Evolutionary conservation across 805 yeast species (phyloP).

Genomic region (Yamadazyma tumulicola): DNA sequence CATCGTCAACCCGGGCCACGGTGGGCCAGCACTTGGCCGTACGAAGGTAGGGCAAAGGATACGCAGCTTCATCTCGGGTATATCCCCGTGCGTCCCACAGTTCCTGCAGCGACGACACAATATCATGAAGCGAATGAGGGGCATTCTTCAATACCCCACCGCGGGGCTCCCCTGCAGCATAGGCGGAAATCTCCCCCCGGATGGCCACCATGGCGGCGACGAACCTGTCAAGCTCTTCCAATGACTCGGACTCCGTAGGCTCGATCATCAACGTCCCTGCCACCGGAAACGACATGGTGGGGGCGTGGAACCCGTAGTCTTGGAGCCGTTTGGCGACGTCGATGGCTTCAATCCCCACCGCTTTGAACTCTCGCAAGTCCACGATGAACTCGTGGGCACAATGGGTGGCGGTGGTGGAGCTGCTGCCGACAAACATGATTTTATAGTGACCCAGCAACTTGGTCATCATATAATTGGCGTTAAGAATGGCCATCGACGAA

Average conservation of each 20-base stretch:
- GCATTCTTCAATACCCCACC: slow-evolving; percentile 80
- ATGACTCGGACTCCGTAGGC: slow-evolving; percentile 93
- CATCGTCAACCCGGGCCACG: slow-evolving; percentile 89
- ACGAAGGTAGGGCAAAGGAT: slow-evolving; percentile 74
- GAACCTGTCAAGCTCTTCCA: slow-evolving; percentile 86
- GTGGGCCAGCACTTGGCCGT: slow-evolving; percentile 91
- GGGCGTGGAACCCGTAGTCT: slow-evolving; percentile 98
- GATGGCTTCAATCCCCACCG: slow-evolving; percentile 83
- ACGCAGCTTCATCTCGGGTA: slow-evolving; percentile 90
- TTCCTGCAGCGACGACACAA: slow-evolving; percentile 51
- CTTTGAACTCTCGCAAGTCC: slow-evolving; percentile 82
- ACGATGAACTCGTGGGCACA: slow-evolving; percentile 97
- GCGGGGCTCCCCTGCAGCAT: slow-evolving; percentile 60
- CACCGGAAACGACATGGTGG: slow-evolving; percentile 98
- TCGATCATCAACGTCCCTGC: slow-evolving; percentile 97
- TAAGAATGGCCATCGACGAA: slow-evolving; percentile 87
- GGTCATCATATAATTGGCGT: slow-evolving; percentile 93
- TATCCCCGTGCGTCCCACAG: slow-evolving; percentile 89
- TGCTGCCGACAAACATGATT: slow-evolving; percentile 66
- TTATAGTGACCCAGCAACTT: slow-evolving; percentile 67
- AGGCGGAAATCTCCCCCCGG: slow-evolving; percentile 73
- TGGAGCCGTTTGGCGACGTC: slow-evolving; percentile 96
- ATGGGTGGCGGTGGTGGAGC: slow-evolving; percentile 45
- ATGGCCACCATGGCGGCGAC: slow-evolving; percentile 83
- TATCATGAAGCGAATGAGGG: slow-evolving; percentile 85